phyloP scores from a whole-genome alignment of 768 basidiomycete species.

The Tephrocybe sp. region DNA sequence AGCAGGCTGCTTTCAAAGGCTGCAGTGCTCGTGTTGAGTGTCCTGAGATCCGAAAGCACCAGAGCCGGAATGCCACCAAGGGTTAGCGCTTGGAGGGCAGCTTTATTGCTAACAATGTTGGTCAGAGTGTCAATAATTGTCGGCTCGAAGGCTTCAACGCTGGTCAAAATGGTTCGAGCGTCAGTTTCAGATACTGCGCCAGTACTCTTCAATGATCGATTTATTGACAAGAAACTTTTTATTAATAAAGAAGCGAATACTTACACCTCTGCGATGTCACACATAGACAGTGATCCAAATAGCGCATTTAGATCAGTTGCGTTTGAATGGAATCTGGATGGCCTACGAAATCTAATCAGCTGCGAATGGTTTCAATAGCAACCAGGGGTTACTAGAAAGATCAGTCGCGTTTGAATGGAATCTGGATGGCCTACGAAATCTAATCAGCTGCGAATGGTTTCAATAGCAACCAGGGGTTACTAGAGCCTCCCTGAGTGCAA shows the following conservation, averaged over 20 bases:
- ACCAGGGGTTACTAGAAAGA: conserved; percentile 9
- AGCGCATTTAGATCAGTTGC: conserved; percentile 20
- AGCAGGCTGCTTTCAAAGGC: conserved; percentile 22
- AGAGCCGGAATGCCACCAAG: conserved; percentile 30
- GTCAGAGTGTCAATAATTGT: conserved; percentile 26
- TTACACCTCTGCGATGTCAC: conserved; percentile 24
- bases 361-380: conserved; percentile 11
- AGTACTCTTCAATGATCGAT: background rate
- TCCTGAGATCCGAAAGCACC: conserved; percentile 28
- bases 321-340: conserved; percentile 32
- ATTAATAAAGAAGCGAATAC: background rate
- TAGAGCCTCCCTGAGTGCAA: conserved; percentile 27
- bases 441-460: conserved; percentile 13
- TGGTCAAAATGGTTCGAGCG: conserved; percentile 19
- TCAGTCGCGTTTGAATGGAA: too few relatives aligned
- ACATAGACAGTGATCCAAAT: too few relatives aligned
- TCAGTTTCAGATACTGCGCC: conserved; percentile 23
- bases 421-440: conserved; percentile 29
- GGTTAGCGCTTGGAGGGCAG: conserved; percentile 28
- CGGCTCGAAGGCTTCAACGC: conserved; percentile 25
- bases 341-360: conserved; percentile 16
- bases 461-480: background rate
- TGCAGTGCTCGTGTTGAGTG: conserved; percentile 22
- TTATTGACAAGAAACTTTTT: background rate
- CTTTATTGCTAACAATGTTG: conserved; percentile 24